Percentiles rank a stretch among this genome's conserved stretches.
phyloP scores from a whole-genome alignment of 345 rosid species.

The Hirschfeldia incana region DNA sequence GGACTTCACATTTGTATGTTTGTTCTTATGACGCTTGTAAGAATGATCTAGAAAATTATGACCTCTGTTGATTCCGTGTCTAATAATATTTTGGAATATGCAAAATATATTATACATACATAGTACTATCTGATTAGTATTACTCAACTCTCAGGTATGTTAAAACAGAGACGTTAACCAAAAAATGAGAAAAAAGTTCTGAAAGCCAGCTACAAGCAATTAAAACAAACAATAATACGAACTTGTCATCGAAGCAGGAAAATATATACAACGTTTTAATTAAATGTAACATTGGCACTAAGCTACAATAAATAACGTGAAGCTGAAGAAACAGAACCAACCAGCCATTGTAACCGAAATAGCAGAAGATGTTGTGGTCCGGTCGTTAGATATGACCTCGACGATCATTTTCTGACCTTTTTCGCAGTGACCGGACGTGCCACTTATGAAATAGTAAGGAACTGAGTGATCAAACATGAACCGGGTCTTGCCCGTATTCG shows the following conservation, averaged over 20 bases:
- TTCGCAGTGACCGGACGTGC: constrained; percentile 2
- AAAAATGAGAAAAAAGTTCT: background rate
- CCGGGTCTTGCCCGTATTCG: background rate
- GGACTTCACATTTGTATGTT: background rate
- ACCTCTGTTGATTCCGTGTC: background rate
- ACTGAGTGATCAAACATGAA: constrained; percentile 5
- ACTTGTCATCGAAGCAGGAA: background rate
- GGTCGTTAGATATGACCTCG: background rate
- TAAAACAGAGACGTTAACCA: background rate
- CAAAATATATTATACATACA: background rate
- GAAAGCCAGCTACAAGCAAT: background rate
- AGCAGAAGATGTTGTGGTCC: background rate
- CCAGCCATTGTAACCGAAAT: background rate
- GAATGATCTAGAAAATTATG: too few species aligned
- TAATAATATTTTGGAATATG: background rate
- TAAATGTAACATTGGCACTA: background rate
- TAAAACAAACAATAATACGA: background rate
- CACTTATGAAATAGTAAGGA: constrained; percentile 11
- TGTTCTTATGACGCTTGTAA: background rate
- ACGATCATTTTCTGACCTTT: constrained; percentile 3
- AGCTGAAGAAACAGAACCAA: background rate
- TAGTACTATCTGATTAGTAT: background rate
- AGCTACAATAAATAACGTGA: background rate
- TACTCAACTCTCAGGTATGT: background rate
- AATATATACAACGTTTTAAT: background rate